These are phyloP conservation scores for Eimeria necatrix DNA, from an alignment of 169 alveolate genomes.

Conservation along the genomic window DNA sequence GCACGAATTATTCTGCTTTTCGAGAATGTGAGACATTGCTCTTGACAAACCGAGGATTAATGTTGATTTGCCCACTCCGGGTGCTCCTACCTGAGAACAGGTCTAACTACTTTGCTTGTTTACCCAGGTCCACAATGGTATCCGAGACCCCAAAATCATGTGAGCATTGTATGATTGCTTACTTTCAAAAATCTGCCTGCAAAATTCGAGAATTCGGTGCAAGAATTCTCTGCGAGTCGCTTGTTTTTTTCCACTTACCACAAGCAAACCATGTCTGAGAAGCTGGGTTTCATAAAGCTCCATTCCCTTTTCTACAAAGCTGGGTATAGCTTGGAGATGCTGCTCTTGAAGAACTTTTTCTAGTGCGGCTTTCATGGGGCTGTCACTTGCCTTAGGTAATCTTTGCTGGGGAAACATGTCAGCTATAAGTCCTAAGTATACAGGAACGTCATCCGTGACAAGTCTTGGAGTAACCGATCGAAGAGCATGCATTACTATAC, in stretches of 20 bases:
- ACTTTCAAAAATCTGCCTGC: background rate
- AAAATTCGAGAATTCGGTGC: background rate
- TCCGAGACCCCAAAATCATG: background rate
- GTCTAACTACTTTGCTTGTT: background rate
- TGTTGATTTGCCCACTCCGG: slow-evolving; percentile 69
- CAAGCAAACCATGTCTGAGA: slow-evolving; percentile 97
- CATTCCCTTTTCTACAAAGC: slow-evolving; percentile 93
- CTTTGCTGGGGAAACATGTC: slow-evolving; percentile 95
- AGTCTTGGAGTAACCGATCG: slow-evolving; percentile 96
- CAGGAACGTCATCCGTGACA: slow-evolving; percentile 91
- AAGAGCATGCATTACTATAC: slow-evolving; percentile 94
- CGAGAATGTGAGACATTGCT: slow-evolving; percentile 35
- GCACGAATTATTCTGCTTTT: background rate
- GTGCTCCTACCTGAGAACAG: slow-evolving; percentile 71
- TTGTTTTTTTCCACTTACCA: slow-evolving; percentile 87
- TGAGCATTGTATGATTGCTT: background rate
- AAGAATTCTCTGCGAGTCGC: background rate
- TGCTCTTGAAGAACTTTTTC: slow-evolving; percentile 43
- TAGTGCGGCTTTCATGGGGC: slow-evolving; percentile 21
- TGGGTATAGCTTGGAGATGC: slow-evolving; percentile 88
- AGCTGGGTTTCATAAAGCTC: slow-evolving; percentile 96
- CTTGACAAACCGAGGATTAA: slow-evolving; percentile 54
- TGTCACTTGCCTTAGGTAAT: slow-evolving; percentile 85
- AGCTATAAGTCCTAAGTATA: slow-evolving; percentile 94
- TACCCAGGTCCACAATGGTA: background rate